phyloP scores from a whole-genome alignment of 2,329 filamentous ascomycete species.

The Ophiostoma sp. region DNA sequence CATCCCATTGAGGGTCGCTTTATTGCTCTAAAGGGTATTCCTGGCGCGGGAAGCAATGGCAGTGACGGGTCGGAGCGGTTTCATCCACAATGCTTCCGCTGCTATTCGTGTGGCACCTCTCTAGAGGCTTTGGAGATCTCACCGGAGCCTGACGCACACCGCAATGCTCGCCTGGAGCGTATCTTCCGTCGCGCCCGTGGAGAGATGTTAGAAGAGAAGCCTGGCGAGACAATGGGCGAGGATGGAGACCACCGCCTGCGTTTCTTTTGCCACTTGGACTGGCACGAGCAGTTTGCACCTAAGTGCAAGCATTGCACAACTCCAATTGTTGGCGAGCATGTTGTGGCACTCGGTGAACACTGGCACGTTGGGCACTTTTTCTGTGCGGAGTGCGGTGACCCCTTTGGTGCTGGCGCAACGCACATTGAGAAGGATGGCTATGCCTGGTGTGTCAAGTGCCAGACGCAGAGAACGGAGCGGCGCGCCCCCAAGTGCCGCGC shows the following conservation, averaged over 20 bases:
- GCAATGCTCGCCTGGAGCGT: conserved; percentile 66
- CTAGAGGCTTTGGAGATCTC: conserved; percentile 96
- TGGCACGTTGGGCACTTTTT: conserved; percentile 99
- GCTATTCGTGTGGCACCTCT: conserved; percentile 77
- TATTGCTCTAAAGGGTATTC: conserved; percentile 68
- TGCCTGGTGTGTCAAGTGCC: conserved; percentile 91
- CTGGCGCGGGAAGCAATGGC: conserved; percentile 15
- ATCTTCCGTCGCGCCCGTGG: conserved; percentile 58
- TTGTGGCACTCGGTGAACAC: conserved; percentile 87
- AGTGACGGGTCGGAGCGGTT: conserved; percentile 56
- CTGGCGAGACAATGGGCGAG: conserved; percentile 59
- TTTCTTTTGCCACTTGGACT: conserved; percentile 98
- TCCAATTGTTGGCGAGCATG: conserved; percentile 90
- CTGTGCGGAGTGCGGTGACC: conserved; percentile 96
- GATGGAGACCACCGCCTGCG: conserved; percentile 69
- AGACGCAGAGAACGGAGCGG: conserved; percentile 84
- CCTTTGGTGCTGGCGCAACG: conserved; percentile 67
- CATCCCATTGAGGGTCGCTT: conserved; percentile 85
- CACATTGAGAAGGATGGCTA: conserved; percentile 94
- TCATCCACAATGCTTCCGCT: conserved; percentile 89
- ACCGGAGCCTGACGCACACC: conserved; percentile 73
- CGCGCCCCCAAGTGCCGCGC: conserved; percentile 82
- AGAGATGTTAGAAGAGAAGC: conserved; percentile 56
- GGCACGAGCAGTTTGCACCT: conserved; percentile 89
- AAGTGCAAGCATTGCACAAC: conserved; percentile 95